Base-by-base conservation (phyloP, 768 basidiomycete species). In the Agrocybe praecox region DNA sequence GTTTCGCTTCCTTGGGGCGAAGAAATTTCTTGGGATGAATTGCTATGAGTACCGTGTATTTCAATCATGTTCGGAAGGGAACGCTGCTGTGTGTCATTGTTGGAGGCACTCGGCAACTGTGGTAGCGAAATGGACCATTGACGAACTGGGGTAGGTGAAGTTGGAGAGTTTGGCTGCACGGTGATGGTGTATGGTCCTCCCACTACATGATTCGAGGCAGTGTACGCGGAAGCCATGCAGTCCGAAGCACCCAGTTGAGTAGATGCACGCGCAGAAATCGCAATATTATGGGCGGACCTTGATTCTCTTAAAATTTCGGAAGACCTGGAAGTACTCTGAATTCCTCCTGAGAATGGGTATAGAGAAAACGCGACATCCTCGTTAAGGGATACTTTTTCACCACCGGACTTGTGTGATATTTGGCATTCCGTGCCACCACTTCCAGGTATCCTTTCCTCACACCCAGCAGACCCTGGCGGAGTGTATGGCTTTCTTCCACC, bases 241-340 rank as follows among this genome's bases (percentile, higher is more conserved):
- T 55, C 19, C 42, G 40, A 29, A 21, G 18, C 34, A 22, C 44
- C 52, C 12, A 4, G 5, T 26, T 2, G 10, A 22, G 34, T 6
- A 58, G 54, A 11, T 55, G 45, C 19, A 55, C 54, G 23, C 34
- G 49, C 26, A 53, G 58, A 23, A 54, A 64, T 47, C 44, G 62
- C 53, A 49, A 59, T 50, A 49, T 60, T 55, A 56, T 58, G 57
- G 15, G 59, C 48, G 29, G 50, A 18, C 52, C 36, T 32, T 26
- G 52, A 56, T 42, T 53, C 50, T 17, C 49, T 46, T 49, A 65
- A 36, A 19, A 66, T 60, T 12, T 64, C 66, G 18, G 69, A 67
- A 18, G 69, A 67, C 18, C 64, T 63, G 9, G 66, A 68, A 43
- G 54, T 56, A 42, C 56, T 63, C 14, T 57, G 64, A 11, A 62